Evolutionary conservation across 1,139 yeast species (phyloP), one percentile per base, ranked within the genome.

Genomic region (Hemisphaericaspora subhashii): DNA sequence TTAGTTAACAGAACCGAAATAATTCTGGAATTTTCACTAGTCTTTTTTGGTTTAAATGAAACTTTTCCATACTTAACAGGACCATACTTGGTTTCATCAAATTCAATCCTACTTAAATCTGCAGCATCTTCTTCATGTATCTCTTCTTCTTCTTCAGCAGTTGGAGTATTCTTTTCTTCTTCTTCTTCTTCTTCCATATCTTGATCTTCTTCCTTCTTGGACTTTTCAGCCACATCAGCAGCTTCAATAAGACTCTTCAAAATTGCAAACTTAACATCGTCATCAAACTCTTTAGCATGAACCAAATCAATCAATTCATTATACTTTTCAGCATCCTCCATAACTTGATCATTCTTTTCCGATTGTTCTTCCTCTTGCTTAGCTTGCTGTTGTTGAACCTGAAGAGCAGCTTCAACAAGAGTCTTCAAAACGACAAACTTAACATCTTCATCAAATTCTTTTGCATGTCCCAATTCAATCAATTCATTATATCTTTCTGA

Each of bases 1-100:
- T 67, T 67, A 13, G 51, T 51, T 47, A 67, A 55, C 43, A 52
- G 52, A 33, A 66, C 42, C 5, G 64, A 57, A 35, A 64, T 53
- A 14, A 62, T 50, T 36, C 51, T 55, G 5, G 66, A 55, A 24
- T 51, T 41, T 21, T 51, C 51, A 10, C 53, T 50, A 25, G 44
- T 46, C 37, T 52, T 48, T 37, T 57, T 58, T 12, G 58, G 48
- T 16, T 41, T 47, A 18, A 55, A 31, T 8, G 38, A 22, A 36
- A 54, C 43, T 7, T 42, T 35, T 18, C 43, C 44, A 11, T 33
- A 17, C 29, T 20, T 25, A 12, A 28, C 12, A 15, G 20, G 23
- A 20, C 36, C 29, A 20, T 17, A 29, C 8, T 17, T 29, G n/a
- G 7, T 11, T 12, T 17, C 21, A n/a, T 29, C 32, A 29, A 17